Conservation (phyloP, 257 asterid species). For the Voacanga thouarsii region DNA sequence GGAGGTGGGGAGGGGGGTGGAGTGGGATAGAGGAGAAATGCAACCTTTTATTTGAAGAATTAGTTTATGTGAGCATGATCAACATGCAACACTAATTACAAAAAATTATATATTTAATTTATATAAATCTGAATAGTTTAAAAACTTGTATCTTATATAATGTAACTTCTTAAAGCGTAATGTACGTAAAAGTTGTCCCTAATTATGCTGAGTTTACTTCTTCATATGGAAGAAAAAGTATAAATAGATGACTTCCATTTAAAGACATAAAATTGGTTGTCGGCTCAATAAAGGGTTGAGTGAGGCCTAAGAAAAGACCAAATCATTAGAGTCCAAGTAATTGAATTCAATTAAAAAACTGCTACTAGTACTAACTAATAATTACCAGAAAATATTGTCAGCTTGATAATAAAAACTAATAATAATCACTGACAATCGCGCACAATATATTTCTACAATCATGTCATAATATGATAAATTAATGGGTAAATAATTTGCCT, state of each 20-base stretch:
- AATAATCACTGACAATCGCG: too few relatives aligned
- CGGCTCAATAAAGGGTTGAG: constrained; percentile 8
- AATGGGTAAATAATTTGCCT: too few relatives aligned
- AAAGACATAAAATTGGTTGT: constrained; percentile 10
- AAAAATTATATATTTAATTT: too few relatives aligned
- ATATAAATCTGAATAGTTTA: too few relatives aligned
- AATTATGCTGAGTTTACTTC: too few relatives aligned
- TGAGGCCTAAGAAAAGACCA: constrained; percentile 17
- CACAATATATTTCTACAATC: too few relatives aligned
- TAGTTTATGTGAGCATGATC: neutral
- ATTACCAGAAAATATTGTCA: neutral
- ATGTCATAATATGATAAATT: too few relatives aligned
- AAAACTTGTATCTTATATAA: too few relatives aligned
- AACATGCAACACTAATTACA: neutral
- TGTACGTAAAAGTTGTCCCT: too few relatives aligned
- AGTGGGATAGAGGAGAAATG: neutral
- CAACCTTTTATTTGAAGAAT: neutral
- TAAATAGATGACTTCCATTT: constrained; percentile 13
- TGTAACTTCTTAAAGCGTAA: too few relatives aligned
- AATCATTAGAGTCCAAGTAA: constrained; percentile 11
- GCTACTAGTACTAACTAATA: too few relatives aligned
- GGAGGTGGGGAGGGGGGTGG: too few relatives aligned
- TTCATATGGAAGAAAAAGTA: neutral
- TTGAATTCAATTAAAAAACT: neutral
- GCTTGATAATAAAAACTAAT: neutral